Base-by-base conservation (phyloP, 306 rosid species). In the Crotalaria pallida region DNA sequence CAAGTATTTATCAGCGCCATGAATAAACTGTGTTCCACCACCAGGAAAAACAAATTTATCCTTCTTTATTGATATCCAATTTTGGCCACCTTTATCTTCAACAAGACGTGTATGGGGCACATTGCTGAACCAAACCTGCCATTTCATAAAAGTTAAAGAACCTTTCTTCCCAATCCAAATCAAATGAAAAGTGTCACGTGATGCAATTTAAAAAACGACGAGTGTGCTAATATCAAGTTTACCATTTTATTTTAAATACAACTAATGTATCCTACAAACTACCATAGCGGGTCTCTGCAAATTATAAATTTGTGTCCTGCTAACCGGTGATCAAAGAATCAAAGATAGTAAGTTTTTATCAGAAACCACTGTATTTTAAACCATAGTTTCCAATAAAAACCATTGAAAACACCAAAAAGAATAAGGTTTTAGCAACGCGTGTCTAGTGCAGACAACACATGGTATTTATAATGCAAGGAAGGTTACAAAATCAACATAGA, bases 31-130 rank as follows among this genome's bases (percentile, higher is more conserved):
- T 6, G 96, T 86, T 65, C 92, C 88, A 67, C 92, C 96, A 64
- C 96, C 92, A 7, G 91, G 93, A 73, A 92, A 92, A 58, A 80
- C 52, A 15, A 88, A 86, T 65, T 84, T 92, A 81, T 85, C 89
- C 18, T 76, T 74, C 49, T 85, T 83, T 58, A 76, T 67, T 5
- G 89, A 68, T 61, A 89, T 89, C 98, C 96, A 89, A 81, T 92
- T 89, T 71, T 92, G 91, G 29, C 96, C 95, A n/a, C 91, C 92
- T 86, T 89, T 92, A 71, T 88, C 92, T 68, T 83, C 96, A 68
- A 88, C 92, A 58, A 88, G 78, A 56, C 92, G 90, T 57, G 89
- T 77, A 73, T 85, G 96, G 38, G 98, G 98, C 63, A 92, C 96
- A 80, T 92, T 92, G 75, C 86, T 75, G 77, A 81, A 88, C 96